These are phyloP conservation scores for Deinandra increscens DNA, from an alignment of 129 eudicot genomes.

Conservation along the genomic window DNA sequence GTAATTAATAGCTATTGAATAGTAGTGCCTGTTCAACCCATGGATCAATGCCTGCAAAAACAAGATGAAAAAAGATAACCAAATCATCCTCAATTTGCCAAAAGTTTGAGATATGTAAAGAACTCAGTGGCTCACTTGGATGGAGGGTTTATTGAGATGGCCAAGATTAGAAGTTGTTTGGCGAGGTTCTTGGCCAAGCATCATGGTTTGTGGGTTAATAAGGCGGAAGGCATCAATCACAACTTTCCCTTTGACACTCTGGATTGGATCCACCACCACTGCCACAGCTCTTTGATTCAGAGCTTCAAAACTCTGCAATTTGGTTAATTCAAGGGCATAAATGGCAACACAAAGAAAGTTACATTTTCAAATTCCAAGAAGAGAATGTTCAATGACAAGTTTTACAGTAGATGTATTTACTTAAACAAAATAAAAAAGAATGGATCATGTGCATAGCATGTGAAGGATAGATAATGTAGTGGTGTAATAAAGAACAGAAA, in stretches of 20 bases:
- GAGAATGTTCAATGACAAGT: not conserved
- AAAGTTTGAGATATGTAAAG: not conserved
- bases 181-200: constrained; percentile 98
- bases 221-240: constrained; percentile 93
- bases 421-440: not conserved
- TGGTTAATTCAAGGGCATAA: not conserved
- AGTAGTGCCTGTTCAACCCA: constrained; percentile 89
- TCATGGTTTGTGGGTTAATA: constrained; percentile 95
- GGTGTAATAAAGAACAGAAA: not conserved
- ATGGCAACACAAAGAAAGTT: not conserved
- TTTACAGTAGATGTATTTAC: not conserved
- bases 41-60: constrained; percentile 76
- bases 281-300: constrained; percentile 93
- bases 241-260: constrained; percentile 96
- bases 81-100: not conserved
- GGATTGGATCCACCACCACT: constrained; percentile 94
- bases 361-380: not conserved
- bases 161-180: constrained; percentile 96
- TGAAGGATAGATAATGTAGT: not conserved
- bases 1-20: constrained; percentile 88
- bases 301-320: constrained; percentile 89
- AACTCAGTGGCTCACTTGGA: constrained; percentile 53
- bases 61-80: constrained; percentile 14
- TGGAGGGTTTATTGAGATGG: constrained; percentile 93
- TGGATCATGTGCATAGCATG: not conserved